These are phyloP conservation scores for Helotiales sp. DNA, from an alignment of 2,329 filamentous ascomycete species.

Conservation along the genomic window DNA sequence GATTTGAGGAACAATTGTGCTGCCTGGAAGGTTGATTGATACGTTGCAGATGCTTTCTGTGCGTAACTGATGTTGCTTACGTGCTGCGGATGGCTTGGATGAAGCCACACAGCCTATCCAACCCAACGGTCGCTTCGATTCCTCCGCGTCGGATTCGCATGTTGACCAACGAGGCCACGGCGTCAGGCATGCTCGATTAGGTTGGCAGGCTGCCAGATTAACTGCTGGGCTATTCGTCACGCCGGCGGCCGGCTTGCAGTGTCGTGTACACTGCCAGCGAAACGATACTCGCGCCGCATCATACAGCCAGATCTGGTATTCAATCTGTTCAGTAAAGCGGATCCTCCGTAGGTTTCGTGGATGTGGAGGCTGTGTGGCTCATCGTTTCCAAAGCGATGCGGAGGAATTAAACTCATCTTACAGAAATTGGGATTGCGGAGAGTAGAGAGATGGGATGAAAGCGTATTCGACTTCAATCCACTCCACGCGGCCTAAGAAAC, in stretches of 20 bases:
- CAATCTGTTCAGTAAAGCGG: conserved; percentile 8
- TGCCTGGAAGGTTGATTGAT: conserved; percentile 21
- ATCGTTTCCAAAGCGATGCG: conserved; percentile 13
- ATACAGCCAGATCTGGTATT: conserved; percentile 4
- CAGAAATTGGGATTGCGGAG: background rate
- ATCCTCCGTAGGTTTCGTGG: conserved; percentile 17
- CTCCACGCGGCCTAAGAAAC: background rate
- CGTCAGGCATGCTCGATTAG: conserved; percentile 24
- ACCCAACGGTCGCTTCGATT: conserved; percentile 11
- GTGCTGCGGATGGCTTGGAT: conserved; percentile 20
- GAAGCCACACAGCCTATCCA: conserved; percentile 7
- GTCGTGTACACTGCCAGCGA: conserved; percentile 1
- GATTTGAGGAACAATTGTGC: background rate
- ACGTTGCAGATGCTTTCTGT: conserved; percentile 29
- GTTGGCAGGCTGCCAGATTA: conserved; percentile 29
- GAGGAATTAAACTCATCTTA: conserved; percentile 17
- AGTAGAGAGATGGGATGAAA: conserved; percentile 9
- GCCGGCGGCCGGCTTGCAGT: conserved; percentile 19
- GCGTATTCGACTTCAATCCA: background rate
- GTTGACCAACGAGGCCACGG: conserved; percentile 2
- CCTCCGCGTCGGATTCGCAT: conserved; percentile 17
- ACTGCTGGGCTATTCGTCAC: conserved; percentile 5
- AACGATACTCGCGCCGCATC: conserved; percentile 2
- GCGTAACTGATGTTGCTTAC: conserved; percentile 14
- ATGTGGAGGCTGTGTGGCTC: conserved; percentile 26